Evolutionary conservation across 176 grass and related monocot genomes (phyloP).

Genomic region (Juncus effusus): DNA sequence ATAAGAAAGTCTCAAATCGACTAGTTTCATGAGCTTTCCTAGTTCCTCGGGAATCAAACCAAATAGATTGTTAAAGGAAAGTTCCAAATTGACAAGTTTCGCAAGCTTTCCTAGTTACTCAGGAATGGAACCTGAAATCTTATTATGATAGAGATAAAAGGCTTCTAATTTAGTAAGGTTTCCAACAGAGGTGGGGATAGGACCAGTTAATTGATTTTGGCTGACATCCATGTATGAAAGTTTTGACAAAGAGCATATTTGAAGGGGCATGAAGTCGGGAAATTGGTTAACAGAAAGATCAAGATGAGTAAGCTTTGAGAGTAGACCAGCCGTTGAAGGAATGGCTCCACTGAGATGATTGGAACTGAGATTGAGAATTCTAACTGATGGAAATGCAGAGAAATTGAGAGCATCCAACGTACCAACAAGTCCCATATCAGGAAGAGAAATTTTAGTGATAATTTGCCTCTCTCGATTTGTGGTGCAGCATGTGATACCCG

Average conservation of each 20-base stretch:
- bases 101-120: constrained; percentile 13
- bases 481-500: not conserved
- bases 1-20: no score
- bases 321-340: not conserved
- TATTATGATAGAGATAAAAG: constrained; percentile 17
- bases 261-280: constrained; percentile 5
- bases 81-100: no score
- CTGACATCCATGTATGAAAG: not conserved
- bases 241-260: not conserved
- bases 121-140: constrained; percentile 26
- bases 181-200: constrained; percentile 31
- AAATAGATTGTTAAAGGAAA: no score
- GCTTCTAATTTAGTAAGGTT: constrained; percentile 17
- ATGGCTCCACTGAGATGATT: constrained; percentile 30
- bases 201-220: constrained; percentile 18
- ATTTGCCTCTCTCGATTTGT: not conserved
- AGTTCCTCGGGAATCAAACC: constrained; percentile 17
- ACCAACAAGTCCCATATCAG: not conserved
- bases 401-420: not conserved
- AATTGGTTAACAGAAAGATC: constrained; percentile 7
- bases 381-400: not conserved
- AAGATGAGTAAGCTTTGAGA: not conserved
- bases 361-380: not conserved
- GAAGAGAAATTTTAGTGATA: not conserved
- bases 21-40: not conserved